A percentile compares a stretch with the other conserved stretches of the same genome.
These are phyloP conservation scores for Russula virescens DNA, from an alignment of 768 basidiomycete species.

Conservation along the genomic window DNA sequence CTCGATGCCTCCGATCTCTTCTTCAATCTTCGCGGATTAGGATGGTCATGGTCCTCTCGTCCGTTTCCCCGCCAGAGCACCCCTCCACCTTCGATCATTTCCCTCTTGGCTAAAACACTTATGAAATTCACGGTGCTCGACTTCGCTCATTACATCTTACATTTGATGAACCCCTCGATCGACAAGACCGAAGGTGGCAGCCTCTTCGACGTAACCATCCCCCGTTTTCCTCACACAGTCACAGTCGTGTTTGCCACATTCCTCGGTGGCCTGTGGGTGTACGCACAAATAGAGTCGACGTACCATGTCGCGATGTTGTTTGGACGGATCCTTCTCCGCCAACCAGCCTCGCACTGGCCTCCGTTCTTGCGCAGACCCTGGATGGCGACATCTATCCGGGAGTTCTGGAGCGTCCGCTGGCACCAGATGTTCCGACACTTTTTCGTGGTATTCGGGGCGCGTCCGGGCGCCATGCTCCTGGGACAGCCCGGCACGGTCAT, in stretches of 20 bases:
- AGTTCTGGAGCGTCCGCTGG: slow-evolving; percentile 39
- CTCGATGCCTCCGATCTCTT: no score
- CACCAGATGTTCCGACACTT: slow-evolving; percentile 33
- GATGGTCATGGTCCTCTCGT: no score
- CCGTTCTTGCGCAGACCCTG: slow-evolving; percentile 34
- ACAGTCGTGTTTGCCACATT: not conserved
- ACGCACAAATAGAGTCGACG: slow-evolving; percentile 18
- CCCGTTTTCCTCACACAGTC: not conserved
- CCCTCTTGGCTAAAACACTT: no score
- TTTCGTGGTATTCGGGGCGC: slow-evolving; percentile 32
- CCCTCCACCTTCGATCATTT: no score
- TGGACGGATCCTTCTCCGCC: slow-evolving; percentile 29
- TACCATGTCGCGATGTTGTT: slow-evolving; percentile 28
- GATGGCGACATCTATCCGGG: slow-evolving; percentile 32
- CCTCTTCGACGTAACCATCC: slow-evolving; percentile 4
- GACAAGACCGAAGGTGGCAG: slow-evolving; percentile 1
- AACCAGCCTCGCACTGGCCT: slow-evolving; percentile 32
- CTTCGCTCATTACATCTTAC: not conserved
- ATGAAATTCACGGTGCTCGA: not conserved
- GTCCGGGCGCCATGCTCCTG: slow-evolving; percentile 34
- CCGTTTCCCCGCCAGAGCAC: no score
- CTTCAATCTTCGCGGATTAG: no score
- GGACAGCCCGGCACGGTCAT: slow-evolving; percentile 48
- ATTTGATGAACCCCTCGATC: slow-evolving; percentile 1
- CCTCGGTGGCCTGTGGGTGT: slow-evolving; percentile 12